Evolutionary conservation across 129 eudicot species (phyloP).

Genomic region (Artemisia argyi): DNA sequence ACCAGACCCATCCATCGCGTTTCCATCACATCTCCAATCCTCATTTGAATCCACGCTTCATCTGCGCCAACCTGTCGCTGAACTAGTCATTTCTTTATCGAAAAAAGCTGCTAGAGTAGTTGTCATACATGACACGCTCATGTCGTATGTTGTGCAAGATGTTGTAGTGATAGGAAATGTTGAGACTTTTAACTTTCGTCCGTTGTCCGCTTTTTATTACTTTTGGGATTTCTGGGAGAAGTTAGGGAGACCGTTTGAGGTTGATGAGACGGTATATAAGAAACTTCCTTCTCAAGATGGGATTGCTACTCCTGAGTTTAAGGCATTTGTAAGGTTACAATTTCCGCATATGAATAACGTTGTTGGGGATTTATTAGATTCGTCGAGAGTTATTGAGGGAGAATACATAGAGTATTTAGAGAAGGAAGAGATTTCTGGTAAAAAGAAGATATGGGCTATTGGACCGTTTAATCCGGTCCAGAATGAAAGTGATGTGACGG

Average conservation of each 20-base stretch:
- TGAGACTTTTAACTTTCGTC: constrained; percentile 8
- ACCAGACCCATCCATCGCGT: neutral
- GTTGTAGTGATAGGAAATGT: neutral
- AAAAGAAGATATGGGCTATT: constrained; percentile 15
- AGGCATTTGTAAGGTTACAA: constrained; percentile 2
- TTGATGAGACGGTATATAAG: neutral
- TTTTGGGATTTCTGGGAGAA: constrained; percentile 11
- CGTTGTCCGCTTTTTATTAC: neutral
- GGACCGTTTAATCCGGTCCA: constrained; percentile 14
- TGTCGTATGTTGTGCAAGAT: constrained; percentile 15
- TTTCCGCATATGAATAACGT: neutral
- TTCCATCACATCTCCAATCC: constrained; percentile 15
- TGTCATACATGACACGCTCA: constrained; percentile 1
- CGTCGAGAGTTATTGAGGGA: neutral
- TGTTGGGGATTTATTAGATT: constrained; percentile 5
- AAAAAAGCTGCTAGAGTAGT: neutral
- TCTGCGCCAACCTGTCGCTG: neutral
- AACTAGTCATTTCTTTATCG: neutral
- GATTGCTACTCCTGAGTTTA: constrained; percentile 4
- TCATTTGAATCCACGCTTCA: constrained; percentile 10
- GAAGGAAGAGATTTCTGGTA: constrained; percentile 1
- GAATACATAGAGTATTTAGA: neutral
- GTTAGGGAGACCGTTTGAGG: constrained; percentile 6
- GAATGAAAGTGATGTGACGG: neutral
- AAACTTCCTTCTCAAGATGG: neutral